Percentiles rank a stretch among this genome's conserved stretches.
These are phyloP conservation scores for Scalesia atractyloides DNA, from an alignment of 129 eudicot species.

Conservation along the genomic window DNA sequence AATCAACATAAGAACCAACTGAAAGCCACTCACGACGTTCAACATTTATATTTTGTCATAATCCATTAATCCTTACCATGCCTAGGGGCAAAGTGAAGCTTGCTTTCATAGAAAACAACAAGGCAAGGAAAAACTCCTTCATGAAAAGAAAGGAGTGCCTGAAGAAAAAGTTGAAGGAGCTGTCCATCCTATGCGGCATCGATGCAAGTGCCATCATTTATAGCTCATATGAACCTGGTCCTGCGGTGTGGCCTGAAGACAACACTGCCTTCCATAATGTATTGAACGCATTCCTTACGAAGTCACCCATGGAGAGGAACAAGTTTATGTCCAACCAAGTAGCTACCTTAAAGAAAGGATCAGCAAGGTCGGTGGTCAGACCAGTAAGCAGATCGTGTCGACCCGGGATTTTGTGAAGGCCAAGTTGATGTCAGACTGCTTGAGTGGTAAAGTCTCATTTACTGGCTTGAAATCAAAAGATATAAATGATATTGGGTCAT, in stretches of 20 bases:
- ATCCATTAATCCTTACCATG: slow-evolving; percentile 21
- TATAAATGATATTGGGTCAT: not conserved
- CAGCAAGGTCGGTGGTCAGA: slow-evolving; percentile 17
- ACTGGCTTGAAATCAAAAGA: not conserved
- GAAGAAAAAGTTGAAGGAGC: slow-evolving; percentile 36
- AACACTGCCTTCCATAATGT: slow-evolving; percentile 14
- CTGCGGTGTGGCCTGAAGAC: slow-evolving; percentile 40
- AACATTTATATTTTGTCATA: not conserved
- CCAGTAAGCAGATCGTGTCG: not conserved
- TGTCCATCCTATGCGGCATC: slow-evolving; percentile 38
- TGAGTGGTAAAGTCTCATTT: slow-evolving; percentile 1
- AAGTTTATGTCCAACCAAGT: slow-evolving; percentile 32
- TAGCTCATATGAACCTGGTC: slow-evolving; percentile 15
- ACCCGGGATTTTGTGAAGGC: slow-evolving; percentile 6
- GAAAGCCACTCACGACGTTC: not conserved
- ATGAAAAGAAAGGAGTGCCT: slow-evolving; percentile 39
- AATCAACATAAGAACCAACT: not conserved
- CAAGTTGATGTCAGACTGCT: slow-evolving; percentile 26
- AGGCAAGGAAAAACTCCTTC: slow-evolving; percentile 30
- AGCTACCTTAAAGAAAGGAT: slow-evolving; percentile 23
- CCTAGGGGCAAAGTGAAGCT: slow-evolving; percentile 36
- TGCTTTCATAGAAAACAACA: slow-evolving; percentile 17
- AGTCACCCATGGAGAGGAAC: slow-evolving; percentile 15
- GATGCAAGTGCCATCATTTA: slow-evolving; percentile 41
- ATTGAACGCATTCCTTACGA: slow-evolving; percentile 10